These are phyloP conservation scores for Crithidia expoeki DNA, from an alignment of 208 protist species.

Conservation along the genomic window DNA sequence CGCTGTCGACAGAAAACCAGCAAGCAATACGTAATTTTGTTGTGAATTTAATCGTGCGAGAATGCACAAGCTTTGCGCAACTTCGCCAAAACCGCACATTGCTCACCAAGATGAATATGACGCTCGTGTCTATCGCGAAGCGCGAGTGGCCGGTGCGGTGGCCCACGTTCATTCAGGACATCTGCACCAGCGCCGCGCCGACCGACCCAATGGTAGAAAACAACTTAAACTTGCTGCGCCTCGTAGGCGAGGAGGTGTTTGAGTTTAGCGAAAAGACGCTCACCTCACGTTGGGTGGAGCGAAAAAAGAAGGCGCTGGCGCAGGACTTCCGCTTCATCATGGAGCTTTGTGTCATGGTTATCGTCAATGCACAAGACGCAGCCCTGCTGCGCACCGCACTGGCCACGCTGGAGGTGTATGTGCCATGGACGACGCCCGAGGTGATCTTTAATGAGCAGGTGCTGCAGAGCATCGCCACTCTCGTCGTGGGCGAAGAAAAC, in stretches of 20 bases:
- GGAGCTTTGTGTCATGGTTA: constrained; percentile 90
- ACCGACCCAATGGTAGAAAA: constrained; percentile 97
- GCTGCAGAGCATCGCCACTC: constrained; percentile 48
- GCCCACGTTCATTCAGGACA: constrained; percentile 97
- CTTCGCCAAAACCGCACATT: constrained; percentile 70
- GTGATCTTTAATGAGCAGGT: constrained; percentile 74
- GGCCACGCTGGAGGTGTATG: constrained; percentile 79
- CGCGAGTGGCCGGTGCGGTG: constrained; percentile 98
- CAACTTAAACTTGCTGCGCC: constrained; percentile 96
- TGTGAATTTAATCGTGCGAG: constrained; percentile 93
- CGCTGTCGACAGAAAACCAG: constrained; percentile 90
- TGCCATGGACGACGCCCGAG: constrained; percentile 84
- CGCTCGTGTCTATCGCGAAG: constrained; percentile 96
- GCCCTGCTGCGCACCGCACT: constrained; percentile 71
- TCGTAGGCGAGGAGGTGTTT: constrained; percentile 98
- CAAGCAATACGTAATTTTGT: constrained; percentile 96
- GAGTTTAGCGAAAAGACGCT: constrained; percentile 97
- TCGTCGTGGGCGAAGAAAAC: constrained; percentile 47
- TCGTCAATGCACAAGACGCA: constrained; percentile 47
- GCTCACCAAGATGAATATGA: constrained; percentile 92
- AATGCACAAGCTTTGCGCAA: constrained; percentile 63
- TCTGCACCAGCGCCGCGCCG: constrained; percentile 92
- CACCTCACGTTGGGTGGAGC: constrained; percentile 94
- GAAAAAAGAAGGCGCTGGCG: constrained; percentile 95
- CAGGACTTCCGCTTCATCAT: constrained; percentile 96